Base-by-base conservation (phyloP, 1,284 basidiomycete genomes). In the Sanghuangporus weigelae region DNA sequence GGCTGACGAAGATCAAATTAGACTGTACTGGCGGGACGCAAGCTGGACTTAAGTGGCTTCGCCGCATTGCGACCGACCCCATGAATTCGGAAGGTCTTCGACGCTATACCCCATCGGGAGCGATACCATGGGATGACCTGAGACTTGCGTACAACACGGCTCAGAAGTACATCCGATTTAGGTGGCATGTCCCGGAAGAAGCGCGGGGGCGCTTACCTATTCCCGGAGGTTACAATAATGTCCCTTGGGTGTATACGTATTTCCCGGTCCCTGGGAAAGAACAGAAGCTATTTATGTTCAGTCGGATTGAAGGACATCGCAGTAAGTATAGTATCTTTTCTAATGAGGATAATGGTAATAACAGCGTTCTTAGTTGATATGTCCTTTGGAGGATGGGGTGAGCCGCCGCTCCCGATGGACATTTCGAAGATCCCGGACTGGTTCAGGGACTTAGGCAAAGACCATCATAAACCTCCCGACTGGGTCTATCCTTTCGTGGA, bases 21-120 rank as follows among this genome's bases (percentile, higher is more conserved):
- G 66, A 67, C 39, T 65, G 66, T 55, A 64, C 66, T 19, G 66
- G 66, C 10, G 54, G 57, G 7, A 63, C 63, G n/a, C 66, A 67
- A 31, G 66, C 66, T 6, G 66, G 66, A 6, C 42, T 64, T 3
- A 67, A 67, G 40, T 64, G 62, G 60, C 40, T 65, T n/a, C 40
- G 31, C 12, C 63, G 63, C 21, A 26, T 59, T 31, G 40, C 51
- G 48, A 50, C 50, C n/a, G 56, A 55, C 12, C 19, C 57, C 48
- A 40, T 12, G 53, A 51, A 53, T 51, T 14, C 57, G 1, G 35
- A 46, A 21, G 46, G 26, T 3, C 26, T 54, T n/a, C 48, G 59
- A 39, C 23, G 36, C 14, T 19, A 23, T n/a, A 48, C 36, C 19
- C 42, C 48, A 16, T 39, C 50, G 7, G 55, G 59, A 8, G 49